phyloP scores from a whole-genome alignment of 2,329 filamentous ascomycete species.

The Claviceps purpurea region DNA sequence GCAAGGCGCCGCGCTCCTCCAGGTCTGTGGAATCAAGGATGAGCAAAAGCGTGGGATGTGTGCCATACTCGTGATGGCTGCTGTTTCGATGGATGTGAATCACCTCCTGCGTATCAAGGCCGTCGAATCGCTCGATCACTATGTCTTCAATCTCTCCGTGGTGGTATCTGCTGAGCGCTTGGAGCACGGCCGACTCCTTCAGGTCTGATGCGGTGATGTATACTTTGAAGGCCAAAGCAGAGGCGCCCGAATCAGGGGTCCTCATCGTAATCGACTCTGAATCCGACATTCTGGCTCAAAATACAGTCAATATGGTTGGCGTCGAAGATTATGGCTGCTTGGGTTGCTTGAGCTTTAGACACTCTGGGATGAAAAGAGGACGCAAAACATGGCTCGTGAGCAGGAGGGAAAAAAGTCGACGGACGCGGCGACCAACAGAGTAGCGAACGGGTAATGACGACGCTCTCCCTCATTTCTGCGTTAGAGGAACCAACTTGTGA shows the following conservation, averaged over 20 bases:
- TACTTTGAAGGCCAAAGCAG: background rate
- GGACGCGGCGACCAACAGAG: background rate
- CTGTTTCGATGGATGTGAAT: background rate
- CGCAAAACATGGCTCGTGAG: background rate
- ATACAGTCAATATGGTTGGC: too few relatives aligned
- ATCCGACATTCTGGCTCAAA: background rate
- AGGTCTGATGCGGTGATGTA: background rate
- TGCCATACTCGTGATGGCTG: background rate
- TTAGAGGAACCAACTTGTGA: too few relatives aligned
- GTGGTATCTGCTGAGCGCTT: background rate
- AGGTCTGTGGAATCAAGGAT: constrained; percentile 2
- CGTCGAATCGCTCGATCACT: background rate
- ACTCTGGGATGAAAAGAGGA: background rate
- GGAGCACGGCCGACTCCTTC: background rate
- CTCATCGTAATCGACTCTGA: background rate
- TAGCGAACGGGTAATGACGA: background rate
- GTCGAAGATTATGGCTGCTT: background rate
- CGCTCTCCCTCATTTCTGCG: background rate
- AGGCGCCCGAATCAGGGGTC: background rate
- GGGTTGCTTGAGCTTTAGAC: too few relatives aligned
- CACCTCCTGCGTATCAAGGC: background rate
- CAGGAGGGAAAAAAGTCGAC: background rate
- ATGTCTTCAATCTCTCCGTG: background rate
- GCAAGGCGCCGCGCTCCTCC: background rate
- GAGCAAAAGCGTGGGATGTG: background rate